A percentile compares a stretch with the other conserved stretches of the same genome.
Evolutionary conservation across 169 alveolate genomes (phyloP).

Genomic region (Cardiosporidium cionae): DNA sequence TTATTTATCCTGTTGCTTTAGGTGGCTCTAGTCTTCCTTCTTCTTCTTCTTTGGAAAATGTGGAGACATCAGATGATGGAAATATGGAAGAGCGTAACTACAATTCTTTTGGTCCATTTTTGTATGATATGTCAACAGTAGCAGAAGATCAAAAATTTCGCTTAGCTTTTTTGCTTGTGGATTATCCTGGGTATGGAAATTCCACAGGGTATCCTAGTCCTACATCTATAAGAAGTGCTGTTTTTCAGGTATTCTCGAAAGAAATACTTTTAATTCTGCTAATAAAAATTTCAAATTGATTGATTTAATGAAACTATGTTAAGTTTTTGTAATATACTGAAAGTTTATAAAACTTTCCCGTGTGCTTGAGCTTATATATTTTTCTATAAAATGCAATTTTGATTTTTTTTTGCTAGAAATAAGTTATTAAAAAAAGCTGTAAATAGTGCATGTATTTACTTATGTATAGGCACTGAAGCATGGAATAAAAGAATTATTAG

Average conservation of each 20-base stretch:
- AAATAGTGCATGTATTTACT: not conserved
- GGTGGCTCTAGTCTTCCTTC: too few relatives aligned
- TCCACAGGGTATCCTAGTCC: constrained; percentile 28
- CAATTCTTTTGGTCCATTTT: constrained; percentile 15
- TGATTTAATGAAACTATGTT: not conserved
- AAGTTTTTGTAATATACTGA: too few relatives aligned
- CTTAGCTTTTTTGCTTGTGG: constrained; percentile 17
- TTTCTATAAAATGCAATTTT: too few relatives aligned
- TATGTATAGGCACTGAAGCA: constrained; percentile 16
- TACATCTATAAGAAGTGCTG: constrained; percentile 7
- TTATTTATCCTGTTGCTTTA: too few relatives aligned
- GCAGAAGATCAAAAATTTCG: not conserved
- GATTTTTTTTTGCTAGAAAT: too few relatives aligned
- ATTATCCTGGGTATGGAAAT: constrained; percentile 28
- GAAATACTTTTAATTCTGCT: not conserved
- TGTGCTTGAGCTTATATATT: too few relatives aligned
- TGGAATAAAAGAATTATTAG: constrained; percentile 11
- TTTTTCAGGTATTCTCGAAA: constrained; percentile 4
- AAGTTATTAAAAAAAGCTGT: not conserved
- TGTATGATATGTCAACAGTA: constrained; percentile 11
- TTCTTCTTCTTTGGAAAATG: too few relatives aligned
- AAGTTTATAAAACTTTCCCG: too few relatives aligned
- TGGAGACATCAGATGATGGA: too few relatives aligned
- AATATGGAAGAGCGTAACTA: not conserved
- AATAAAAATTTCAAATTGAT: not conserved